A percentile compares a stretch with the other conserved stretches of the same genome.
Conservation (phyloP, 306 rosid genomes). For the Vicia villosa region DNA sequence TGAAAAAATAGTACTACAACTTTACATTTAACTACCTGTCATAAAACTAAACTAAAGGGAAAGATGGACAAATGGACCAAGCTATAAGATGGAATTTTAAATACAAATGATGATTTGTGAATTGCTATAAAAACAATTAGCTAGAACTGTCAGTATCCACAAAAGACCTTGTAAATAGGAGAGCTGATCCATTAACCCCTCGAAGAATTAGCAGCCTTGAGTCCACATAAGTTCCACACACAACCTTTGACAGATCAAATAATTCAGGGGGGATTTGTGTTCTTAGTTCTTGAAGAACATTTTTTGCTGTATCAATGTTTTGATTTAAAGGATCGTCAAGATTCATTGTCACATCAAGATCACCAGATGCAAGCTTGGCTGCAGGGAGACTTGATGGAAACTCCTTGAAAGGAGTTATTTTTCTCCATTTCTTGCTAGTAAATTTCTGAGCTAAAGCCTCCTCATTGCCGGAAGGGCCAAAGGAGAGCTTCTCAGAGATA, state of each 20-base stretch:
- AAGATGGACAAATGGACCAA: slow-evolving; percentile 3
- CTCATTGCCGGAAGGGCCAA: slow-evolving; percentile 47
- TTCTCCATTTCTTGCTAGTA: slow-evolving; percentile 75
- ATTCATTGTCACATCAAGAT: slow-evolving; percentile 63
- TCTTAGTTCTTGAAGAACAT: slow-evolving; percentile 70
- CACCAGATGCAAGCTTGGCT: slow-evolving; percentile 71
- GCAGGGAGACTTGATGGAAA: slow-evolving; percentile 90
- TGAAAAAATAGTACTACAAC: neutral
- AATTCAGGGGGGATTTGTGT: slow-evolving; percentile 84
- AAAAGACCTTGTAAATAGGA: slow-evolving; percentile 85
- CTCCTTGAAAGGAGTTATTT: slow-evolving; percentile 79
- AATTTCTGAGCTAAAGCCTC: slow-evolving; percentile 65
- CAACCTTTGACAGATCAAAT: slow-evolving; percentile 87
- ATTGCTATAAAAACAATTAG: slow-evolving; percentile 23
- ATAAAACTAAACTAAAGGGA: neutral
- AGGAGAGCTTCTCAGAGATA: slow-evolving; percentile 43
- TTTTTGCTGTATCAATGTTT: slow-evolving; percentile 54
- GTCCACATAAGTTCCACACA: slow-evolving; percentile 93
- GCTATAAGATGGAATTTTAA: slow-evolving; percentile 24
- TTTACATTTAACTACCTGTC: slow-evolving; percentile 8
- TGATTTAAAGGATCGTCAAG: slow-evolving; percentile 63
- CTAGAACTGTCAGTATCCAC: slow-evolving; percentile 45
- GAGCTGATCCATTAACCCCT: slow-evolving; percentile 93
- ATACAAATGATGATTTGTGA: slow-evolving; percentile 29
- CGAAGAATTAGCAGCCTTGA: slow-evolving; percentile 80